Conservation (phyloP, 2,329 filamentous ascomycete genomes). For the Neonectria neomacrospora region DNA sequence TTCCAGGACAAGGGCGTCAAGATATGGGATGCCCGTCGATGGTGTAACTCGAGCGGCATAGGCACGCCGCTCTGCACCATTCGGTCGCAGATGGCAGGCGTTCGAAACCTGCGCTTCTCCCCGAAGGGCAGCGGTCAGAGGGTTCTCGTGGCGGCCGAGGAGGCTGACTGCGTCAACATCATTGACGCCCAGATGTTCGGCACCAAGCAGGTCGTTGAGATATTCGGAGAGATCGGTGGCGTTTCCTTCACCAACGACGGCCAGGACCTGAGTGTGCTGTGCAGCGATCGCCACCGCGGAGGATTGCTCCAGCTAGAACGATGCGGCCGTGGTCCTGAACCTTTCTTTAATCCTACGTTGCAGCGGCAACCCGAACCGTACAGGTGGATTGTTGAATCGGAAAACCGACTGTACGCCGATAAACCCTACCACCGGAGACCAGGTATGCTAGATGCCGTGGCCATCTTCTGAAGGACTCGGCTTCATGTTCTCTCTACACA, state of each 20-base stretch:
- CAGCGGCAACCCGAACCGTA: slow-evolving; percentile 16
- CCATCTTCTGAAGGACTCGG: slow-evolving; percentile 11
- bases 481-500: neutral
- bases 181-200: slow-evolving; percentile 74
- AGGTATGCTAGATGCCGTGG: slow-evolving; percentile 28
- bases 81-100: slow-evolving; percentile 73
- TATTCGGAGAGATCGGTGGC: slow-evolving; percentile 81
- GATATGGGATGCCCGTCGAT: slow-evolving; percentile 81
- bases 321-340: slow-evolving; percentile 49
- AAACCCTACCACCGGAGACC: slow-evolving; percentile 35
- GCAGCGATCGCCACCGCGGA: slow-evolving; percentile 72
- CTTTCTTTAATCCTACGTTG: slow-evolving; percentile 38
- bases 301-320: slow-evolving; percentile 72
- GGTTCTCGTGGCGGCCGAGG: slow-evolving; percentile 78
- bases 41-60: slow-evolving; percentile 64
- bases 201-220: slow-evolving; percentile 75
- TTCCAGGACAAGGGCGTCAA: slow-evolving; percentile 79
- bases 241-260: slow-evolving; percentile 74
- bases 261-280: slow-evolving; percentile 74
- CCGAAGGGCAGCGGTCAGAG: slow-evolving; percentile 74
- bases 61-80: slow-evolving; percentile 64
- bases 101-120: slow-evolving; percentile 77
- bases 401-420: slow-evolving; percentile 19
- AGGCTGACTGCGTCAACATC: slow-evolving; percentile 77
- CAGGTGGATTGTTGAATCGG: slow-evolving; percentile 27